A percentile compares a stretch with the other conserved stretches of the same genome.
Evolutionary conservation across 2,329 filamentous ascomycete genomes (phyloP).

Genomic region (Fusarium praegraminearum): DNA sequence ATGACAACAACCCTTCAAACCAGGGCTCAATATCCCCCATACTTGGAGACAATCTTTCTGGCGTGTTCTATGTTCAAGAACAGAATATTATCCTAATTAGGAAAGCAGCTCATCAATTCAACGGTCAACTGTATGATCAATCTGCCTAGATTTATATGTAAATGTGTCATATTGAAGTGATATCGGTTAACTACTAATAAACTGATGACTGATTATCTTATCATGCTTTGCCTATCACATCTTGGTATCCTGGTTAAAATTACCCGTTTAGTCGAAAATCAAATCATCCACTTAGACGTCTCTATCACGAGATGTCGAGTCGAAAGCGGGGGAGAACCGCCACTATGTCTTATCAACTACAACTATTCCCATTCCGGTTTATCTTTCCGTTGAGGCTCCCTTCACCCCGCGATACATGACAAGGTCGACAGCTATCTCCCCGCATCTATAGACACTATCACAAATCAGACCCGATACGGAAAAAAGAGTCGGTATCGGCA

Average conservation of each 20-base stretch:
- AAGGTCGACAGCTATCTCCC: background rate
- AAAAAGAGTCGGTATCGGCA: slow-evolving; percentile 40
- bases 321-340: slow-evolving; percentile 3
- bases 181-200: background rate
- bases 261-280: slow-evolving; percentile 21
- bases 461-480: slow-evolving; percentile 31
- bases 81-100: background rate
- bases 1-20: background rate
- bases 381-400: slow-evolving; percentile 39
- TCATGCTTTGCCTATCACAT: background rate
- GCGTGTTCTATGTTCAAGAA: background rate
- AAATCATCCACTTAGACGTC: background rate
- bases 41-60: background rate
- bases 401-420: slow-evolving; percentile 18
- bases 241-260: slow-evolving; percentile 19
- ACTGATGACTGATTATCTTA: background rate
- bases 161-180: background rate
- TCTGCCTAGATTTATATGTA: background rate
- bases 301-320: slow-evolving; percentile 2
- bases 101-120: background rate
- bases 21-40: background rate
- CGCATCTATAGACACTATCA: slow-evolving; percentile 6
- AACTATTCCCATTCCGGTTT: slow-evolving; percentile 36
- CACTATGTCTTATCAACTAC: slow-evolving; percentile 11
- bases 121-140: background rate